Base-by-base conservation (phyloP, 2,329 filamentous ascomycete species). In the Talaromyces sp. region DNA sequence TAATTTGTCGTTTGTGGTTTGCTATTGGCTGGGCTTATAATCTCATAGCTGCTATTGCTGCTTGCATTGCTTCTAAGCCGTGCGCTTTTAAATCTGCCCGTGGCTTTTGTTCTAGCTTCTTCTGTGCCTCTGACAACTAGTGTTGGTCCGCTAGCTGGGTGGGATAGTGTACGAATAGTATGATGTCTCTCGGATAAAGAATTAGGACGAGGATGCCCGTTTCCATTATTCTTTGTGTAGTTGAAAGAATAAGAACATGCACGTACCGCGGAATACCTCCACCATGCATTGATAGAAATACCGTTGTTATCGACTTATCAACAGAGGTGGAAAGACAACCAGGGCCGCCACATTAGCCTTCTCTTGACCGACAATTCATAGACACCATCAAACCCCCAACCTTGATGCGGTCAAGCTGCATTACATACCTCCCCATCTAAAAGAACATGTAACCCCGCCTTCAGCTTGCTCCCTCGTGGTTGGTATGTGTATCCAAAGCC, bases 81-180 rank as follows among this genome's bases (percentile, higher is more conserved):
- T 63, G 61, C 61, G 52, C 52, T 63, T 63, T 63, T 37, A 47
- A 63, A 63, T 35, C 39, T 41, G 39, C 37, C 61, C 41, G 50
- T 63, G 52, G 50, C 49, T 57, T 56, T 63, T 56, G 3, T 37
- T 27, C 19, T 63, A 57, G 52, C 50, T 63, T 37, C n/a, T 33
- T 52, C 49, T 33, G 49, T 52, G 49, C 49, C 49, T 52, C 27
- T 52, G n/a, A 33, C 49, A 25, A 15, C 22, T 25, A 19, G 45
- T 50, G 11, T 4, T 50, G 45, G 19, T 47, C 43, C 43, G 9
- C 45, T 13, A 15, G 15, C 45, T 50, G 47, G n/a, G 25, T 17
- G 49, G 15, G 17, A 52, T n/a, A 50, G 22, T 45, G n/a, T 47
- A 11, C 43, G 19, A 25, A 4, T 9, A 31, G 25, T 11, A 10